Percentiles rank a stretch among this genome's conserved stretches.
Evolutionary conservation across 345 rosid genomes (phyloP).

Genomic region (Tarenaya hassleriana): DNA sequence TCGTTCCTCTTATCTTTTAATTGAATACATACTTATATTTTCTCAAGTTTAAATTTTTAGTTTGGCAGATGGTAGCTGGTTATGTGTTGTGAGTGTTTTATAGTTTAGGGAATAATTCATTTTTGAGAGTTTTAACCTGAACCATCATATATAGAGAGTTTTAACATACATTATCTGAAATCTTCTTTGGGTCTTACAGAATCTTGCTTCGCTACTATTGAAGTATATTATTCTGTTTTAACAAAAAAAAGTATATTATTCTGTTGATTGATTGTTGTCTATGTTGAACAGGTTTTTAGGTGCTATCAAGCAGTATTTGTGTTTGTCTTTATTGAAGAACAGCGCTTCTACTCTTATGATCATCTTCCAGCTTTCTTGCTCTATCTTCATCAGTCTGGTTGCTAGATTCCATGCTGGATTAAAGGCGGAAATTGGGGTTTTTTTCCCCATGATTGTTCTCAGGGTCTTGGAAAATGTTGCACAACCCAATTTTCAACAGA

Average conservation of each 20-base stretch:
- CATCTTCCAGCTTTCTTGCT: conserved; percentile 98
- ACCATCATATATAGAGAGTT: not conserved
- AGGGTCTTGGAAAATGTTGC: conserved; percentile 92
- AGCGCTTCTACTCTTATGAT: conserved; percentile 94
- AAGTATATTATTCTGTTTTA: conserved; percentile 14
- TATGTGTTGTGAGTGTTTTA: too few species aligned
- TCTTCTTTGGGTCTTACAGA: not conserved
- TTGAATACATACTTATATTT: conserved; percentile 9
- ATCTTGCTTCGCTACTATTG: not conserved
- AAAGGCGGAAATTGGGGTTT: conserved; percentile 98
- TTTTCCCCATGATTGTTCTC: conserved; percentile 94
- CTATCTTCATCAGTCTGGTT: conserved; percentile 91
- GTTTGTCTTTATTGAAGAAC: conserved; percentile 90
- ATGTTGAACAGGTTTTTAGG: conserved; percentile 75
- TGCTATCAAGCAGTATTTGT: conserved; percentile 90
- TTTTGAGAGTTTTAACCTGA: conserved; percentile 7
- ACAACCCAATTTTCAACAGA: conserved; percentile 97
- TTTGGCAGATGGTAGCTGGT: too few species aligned
- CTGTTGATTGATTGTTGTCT: conserved; percentile 20
- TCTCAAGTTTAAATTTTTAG: too few species aligned
- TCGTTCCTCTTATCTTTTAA: conserved; percentile 9
- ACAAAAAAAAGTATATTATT: conserved; percentile 6
- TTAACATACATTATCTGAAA: not conserved
- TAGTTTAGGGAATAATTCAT: too few species aligned
- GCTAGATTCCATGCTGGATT: conserved; percentile 93